Evolutionary conservation across 2,329 filamentous ascomycete genomes (phyloP).

Genomic region (Colletotrichum gloeosporioides): DNA sequence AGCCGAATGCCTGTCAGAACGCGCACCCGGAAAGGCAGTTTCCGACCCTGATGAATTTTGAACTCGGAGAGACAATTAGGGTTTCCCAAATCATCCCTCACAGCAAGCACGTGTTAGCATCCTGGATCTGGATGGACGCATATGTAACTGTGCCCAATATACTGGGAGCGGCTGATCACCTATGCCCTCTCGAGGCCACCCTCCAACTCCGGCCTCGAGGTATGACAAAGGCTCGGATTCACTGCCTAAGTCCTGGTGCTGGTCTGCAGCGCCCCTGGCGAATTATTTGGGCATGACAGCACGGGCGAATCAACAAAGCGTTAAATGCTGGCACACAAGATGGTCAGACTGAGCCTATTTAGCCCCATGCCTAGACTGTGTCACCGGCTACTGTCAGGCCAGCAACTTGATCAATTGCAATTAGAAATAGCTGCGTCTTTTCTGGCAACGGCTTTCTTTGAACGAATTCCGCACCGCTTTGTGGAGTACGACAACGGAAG

Average conservation of each 20-base stretch:
- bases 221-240: not conserved
- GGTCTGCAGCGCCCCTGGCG: not conserved
- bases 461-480: not conserved
- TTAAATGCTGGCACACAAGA: not conserved
- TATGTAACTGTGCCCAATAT: not conserved
- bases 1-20: not conserved
- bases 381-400: not conserved
- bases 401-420: not conserved
- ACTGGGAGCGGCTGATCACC: conserved; percentile 6
- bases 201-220: not conserved
- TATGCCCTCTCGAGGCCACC: conserved; percentile 2
- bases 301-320: not conserved
- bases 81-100: not conserved
- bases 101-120: conserved; percentile 6
- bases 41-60: not conserved
- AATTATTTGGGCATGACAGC: not conserved
- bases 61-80: not conserved
- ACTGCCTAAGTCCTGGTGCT: not conserved
- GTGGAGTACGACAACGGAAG: conserved; percentile 4
- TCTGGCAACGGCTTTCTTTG: not conserved
- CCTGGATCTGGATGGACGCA: conserved; percentile 8
- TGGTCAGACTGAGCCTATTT: not conserved
- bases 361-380: not conserved
- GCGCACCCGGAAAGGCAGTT: not conserved
- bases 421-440: not conserved